Base-by-base conservation (phyloP, 2,329 filamentous ascomycete species). In the Didymella arachidicola region DNA sequence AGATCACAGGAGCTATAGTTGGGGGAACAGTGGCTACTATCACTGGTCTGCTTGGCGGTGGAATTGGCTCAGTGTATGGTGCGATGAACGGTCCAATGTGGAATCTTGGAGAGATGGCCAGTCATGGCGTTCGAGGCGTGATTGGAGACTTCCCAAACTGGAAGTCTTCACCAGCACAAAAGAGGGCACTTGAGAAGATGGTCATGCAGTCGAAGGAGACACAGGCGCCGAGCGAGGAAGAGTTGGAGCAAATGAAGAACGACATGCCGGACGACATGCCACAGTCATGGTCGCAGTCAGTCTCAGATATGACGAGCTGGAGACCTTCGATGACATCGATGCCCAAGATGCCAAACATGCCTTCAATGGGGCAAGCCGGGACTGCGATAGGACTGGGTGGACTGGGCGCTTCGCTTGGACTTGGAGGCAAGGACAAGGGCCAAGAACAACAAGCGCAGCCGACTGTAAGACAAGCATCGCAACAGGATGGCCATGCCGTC, bases 181-280 rank as follows among this genome's bases (percentile, higher is more conserved):
- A 73, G 58, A 74, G 69, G 48, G 69, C 74, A 4, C 50, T 77
- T 44, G 74, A 76, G 44, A 77, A 77, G 61, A 76, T 77, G 74
- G 66, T 76, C 7, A 73, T 71, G 67, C 74, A 77, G 56, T 68
- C 66, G 2, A 74, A 69, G 30, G 73, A 75, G 38, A 73, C 68
- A 12, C 71, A 75, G 22, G 69, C 71, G 16, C 74, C 74, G 0
- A 68, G 54, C 2, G 43, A 72, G 44, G 71, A 74, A 61, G 73
- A 76, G 57, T 49, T 76, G 47, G 72, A 77, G 53, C 47, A 68
- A 50, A 75, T 77, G 74, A 73, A 71, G 50, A 64, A 60, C 5
- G 72, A 77, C 25, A 69, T 68, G 19, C 70, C 71, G 12, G 74
- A 74, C 48, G 64, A 70, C 8, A 72, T 72, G 67, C 72, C 73